Base-by-base conservation (phyloP, 805 yeast genomes). In the Isabelozyma pseudorhagii region DNA sequence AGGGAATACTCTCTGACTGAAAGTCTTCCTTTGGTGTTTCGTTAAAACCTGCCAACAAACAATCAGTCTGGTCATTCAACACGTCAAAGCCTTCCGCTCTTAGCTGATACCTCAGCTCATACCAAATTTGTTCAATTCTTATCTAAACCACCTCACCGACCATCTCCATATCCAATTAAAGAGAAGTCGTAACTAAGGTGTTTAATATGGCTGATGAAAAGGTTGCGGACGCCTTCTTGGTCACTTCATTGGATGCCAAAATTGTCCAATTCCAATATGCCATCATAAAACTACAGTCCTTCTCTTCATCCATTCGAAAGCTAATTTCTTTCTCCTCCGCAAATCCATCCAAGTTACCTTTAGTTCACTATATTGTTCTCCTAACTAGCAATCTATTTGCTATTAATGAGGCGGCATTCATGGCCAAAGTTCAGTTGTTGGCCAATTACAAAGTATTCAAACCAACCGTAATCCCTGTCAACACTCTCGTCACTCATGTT, bases 201-300 rank as follows among this genome's bases (percentile, higher is more conserved):
- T 31, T 8, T 5, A 13, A 5, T 8, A 31, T 31, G 36, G n/a
- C 36, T 31, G 36, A 31, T 31, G 40, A 13, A 11, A 15, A 38
- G 9, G n/a, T 8, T 38, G 17, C 7, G 9, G 40, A 15, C 40
- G 28, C 28, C 10, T 13, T 27, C 44, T n/a, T 13, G 28, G 44
- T 82, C 49, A 80, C 77, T 55, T 68, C 79, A 1, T 67, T 76
- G 44, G 90, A 84, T 54, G 80, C 83, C 11, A 77, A 78, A 52
- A 71, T 82, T 18, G 63, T 85, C 3, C 88, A 85, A 60, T 85
- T 79, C 62, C 77, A 75, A 48, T 81, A 81, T 56, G 79, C 83
- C 8, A 67, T 78, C 3, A 60, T 66, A 49, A 83, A 83, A 58
- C 57, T 83, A 25, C 68, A 68, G 38, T 63, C 65, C 34, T 61